Percentiles rank a stretch among this genome's conserved stretches.
These are phyloP conservation scores for Candida sakaeoensis DNA, from an alignment of 805 yeast genomes.

Conservation along the genomic window DNA sequence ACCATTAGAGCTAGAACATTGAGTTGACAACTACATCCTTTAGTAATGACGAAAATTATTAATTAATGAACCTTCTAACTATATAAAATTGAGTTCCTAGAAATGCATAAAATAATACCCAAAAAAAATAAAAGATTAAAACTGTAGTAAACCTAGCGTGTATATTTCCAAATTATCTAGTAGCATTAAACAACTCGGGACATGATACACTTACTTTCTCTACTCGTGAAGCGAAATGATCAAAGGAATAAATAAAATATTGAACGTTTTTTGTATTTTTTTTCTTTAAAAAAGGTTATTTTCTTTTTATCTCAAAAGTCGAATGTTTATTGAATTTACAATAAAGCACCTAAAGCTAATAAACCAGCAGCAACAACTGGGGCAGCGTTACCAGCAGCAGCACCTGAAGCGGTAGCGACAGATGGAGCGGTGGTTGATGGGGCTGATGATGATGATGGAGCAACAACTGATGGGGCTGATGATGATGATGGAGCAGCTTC, in stretches of 20 bases:
- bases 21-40: no score
- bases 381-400: constrained; percentile 13
- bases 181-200: constrained; percentile 6
- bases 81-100: not conserved
- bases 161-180: constrained; percentile 4
- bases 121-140: not conserved
- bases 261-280: no score
- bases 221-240: not conserved
- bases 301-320: not conserved
- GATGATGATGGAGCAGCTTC: constrained; percentile 27
- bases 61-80: not conserved
- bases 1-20: not conserved
- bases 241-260: not conserved
- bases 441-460: constrained; percentile 14
- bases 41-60: not conserved
- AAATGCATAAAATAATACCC: constrained; percentile 1
- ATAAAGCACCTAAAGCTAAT: constrained; percentile 23
- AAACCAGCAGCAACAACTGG: constrained; percentile 22
- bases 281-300: not conserved
- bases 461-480: constrained; percentile 27
- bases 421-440: constrained; percentile 14
- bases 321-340: constrained; percentile 9
- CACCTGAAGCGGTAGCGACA: constrained; percentile 10
- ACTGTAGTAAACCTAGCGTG: not conserved
- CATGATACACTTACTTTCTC: no score